Percentiles rank a stretch among this genome's conserved stretches.
These are phyloP conservation scores for Cadophora sp. DNA, from an alignment of 2,329 filamentous ascomycete species.

Conservation along the genomic window DNA sequence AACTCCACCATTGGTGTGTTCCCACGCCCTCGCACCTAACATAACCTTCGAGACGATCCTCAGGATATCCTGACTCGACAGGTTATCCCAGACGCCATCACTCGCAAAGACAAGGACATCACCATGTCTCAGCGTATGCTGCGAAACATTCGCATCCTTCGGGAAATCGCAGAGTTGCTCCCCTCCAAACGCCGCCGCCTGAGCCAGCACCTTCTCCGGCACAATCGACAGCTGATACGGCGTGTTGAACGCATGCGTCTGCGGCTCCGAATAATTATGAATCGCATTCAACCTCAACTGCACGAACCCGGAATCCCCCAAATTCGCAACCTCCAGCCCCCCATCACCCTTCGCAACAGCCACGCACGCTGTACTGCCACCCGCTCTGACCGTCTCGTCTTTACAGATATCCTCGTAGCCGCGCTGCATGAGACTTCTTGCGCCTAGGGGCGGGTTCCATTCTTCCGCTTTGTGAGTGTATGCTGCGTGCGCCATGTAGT, in stretches of 20 bases:
- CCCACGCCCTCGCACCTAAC: constrained; percentile 77
- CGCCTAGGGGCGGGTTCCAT: constrained; percentile 54
- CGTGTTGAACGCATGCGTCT: constrained; percentile 98
- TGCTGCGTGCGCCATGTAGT: constrained; percentile 86
- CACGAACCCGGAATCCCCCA: constrained; percentile 94
- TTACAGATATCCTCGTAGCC: constrained; percentile 84
- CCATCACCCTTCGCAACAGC: constrained; percentile 78
- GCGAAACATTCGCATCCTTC: constrained; percentile 80
- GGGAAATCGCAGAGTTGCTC: constrained; percentile 83
- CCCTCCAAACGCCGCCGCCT: constrained; percentile 85
- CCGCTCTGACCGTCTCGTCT: constrained; percentile 76
- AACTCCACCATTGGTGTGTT: constrained; percentile 65
- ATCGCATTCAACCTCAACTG: constrained; percentile 87
- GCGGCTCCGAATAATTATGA: constrained; percentile 80
- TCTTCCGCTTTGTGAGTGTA: constrained; percentile 43
- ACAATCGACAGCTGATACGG: constrained; percentile 93
- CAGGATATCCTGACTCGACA: constrained; percentile 89
- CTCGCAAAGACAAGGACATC: constrained; percentile 94
- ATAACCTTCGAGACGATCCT: constrained; percentile 80
- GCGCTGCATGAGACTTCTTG: constrained; percentile 76
- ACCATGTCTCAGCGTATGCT: constrained; percentile 81
- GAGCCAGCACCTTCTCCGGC: constrained; percentile 77
- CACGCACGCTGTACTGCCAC: constrained; percentile 93
- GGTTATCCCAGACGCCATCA: constrained; percentile 95
- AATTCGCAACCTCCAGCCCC: constrained; percentile 84